Base-by-base conservation (phyloP, 2,329 filamentous ascomycete genomes). In the Aotearoamyces nothofagi region DNA sequence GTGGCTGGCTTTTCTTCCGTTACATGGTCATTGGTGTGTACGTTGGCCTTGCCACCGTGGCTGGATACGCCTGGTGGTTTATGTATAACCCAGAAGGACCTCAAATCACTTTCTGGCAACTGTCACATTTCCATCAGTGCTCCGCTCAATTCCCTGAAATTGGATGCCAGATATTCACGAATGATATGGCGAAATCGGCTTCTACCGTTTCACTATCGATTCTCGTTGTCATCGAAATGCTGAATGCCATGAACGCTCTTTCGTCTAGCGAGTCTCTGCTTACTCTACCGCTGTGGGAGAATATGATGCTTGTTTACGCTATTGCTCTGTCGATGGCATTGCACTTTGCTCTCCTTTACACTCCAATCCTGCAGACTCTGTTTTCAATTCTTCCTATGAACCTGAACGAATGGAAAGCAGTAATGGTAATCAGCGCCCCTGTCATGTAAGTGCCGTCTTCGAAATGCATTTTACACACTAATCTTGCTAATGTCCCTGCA, bases 11-110 rank as follows among this genome's bases (percentile, higher is more conserved):
- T 22, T 94, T 98, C 62, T 84, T 96, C 68, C 76, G 90, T 30
- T 98, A 98, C 57, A 74, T 98, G 63, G 76, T 96, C 27, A 90
- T 98, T 44, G 90, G 90, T 36, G 83, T 74, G 6, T 98, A 98
- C 40, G 90, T 98, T 33, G 90, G 90, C 50, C 64, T 83, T 22
- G 90, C 90, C 30, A 98, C 90, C 3, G 92, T 98, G 12, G 84
- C 78, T 47, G 90, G 92, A 25, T 98, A 98, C 50, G 87, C 83
- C n/a, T 98, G 90, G 90, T 98, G 84, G 82, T 98, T 96, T 64
- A 86, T 98, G 78, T 93, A 79, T 63, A 87, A 96, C 60, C 58
- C 74, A 6, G 72, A 76, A 41, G 90, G 90, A 1, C 90, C 90
- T 14, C 81, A 92, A 53, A 92, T 98, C 55, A 74, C 64, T 38